Conservation (phyloP, 345 rosid genomes). For the Brassica juncea region DNA sequence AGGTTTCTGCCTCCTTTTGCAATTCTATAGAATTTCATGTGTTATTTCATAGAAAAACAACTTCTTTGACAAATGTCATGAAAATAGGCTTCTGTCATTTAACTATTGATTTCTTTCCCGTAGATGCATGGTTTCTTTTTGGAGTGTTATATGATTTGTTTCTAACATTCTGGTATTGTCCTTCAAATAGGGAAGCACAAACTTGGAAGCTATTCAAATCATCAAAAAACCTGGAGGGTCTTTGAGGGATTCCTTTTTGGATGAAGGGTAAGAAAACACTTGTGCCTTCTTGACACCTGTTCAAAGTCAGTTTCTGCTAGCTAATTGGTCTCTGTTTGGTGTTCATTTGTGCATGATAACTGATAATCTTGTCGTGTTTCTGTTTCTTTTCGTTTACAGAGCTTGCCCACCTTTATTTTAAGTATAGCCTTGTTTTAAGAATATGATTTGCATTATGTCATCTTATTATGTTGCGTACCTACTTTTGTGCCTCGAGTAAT, state of each 20-base stretch:
- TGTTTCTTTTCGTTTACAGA: neutral
- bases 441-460: neutral
- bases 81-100: neutral
- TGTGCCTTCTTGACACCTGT: neutral
- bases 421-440: neutral
- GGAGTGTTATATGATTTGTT: neutral
- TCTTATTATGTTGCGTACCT: neutral
- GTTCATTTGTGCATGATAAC: neutral
- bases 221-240: slow-evolving; percentile 99
- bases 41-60: neutral
- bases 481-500: neutral
- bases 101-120: neutral
- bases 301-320: neutral
- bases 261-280: slow-evolving; percentile 79
- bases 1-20: slow-evolving; percentile 47
- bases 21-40: neutral
- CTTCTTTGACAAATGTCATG: neutral
- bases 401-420: neutral
- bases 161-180: slow-evolving; percentile 3
- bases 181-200: slow-evolving; percentile 86
- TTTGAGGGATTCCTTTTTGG: slow-evolving; percentile 88
- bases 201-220: slow-evolving; percentile 90
- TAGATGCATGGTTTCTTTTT: neutral
- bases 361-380: no score
- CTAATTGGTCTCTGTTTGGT: neutral